These are phyloP conservation scores for Phytopythium litorale DNA, from an alignment of 352 stramenopile genomes.

Conservation along the genomic window DNA sequence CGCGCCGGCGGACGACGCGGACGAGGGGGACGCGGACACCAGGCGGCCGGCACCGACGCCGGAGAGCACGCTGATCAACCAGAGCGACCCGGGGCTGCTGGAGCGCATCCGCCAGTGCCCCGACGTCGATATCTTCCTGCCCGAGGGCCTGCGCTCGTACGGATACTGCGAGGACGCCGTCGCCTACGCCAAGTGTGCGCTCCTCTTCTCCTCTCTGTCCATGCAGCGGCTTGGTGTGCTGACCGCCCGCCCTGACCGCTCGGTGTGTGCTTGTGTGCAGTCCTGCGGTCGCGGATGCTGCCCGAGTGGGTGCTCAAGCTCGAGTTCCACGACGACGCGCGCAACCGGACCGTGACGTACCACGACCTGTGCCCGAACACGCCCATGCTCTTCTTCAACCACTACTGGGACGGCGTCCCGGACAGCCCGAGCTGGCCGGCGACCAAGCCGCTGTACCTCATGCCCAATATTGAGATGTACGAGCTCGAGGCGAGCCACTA, in stretches of 20 bases:
- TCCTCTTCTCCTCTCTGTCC: neutral
- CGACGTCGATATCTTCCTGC: slow-evolving; percentile 63
- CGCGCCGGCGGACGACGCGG: neutral
- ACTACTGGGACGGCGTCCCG: slow-evolving; percentile 40
- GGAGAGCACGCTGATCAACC: slow-evolving; percentile 22
- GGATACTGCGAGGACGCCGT: slow-evolving; percentile 73
- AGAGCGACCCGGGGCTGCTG: slow-evolving; percentile 35
- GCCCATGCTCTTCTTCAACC: slow-evolving; percentile 54
- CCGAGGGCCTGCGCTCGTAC: slow-evolving; percentile 35
- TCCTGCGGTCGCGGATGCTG: slow-evolving; percentile 13
- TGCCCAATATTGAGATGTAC: slow-evolving; percentile 62
- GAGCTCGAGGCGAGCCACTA: slow-evolving; percentile 42
- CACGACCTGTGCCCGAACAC: slow-evolving; percentile 53
- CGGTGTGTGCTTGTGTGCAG: neutral
- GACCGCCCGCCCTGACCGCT: too few relatives aligned
- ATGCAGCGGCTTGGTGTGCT: neutral
- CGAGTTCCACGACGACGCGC: slow-evolving; percentile 24
- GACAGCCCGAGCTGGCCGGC: slow-evolving; percentile 16
- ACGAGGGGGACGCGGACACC: too few relatives aligned
- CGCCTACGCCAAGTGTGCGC: slow-evolving; percentile 60
- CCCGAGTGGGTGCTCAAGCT: slow-evolving; percentile 41
- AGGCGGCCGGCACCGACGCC: neutral
- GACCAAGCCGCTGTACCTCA: slow-evolving; percentile 39
- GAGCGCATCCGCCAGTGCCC: slow-evolving; percentile 45
- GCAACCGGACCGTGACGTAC: slow-evolving; percentile 27